Base-by-base conservation (phyloP, 352 stramenopile genomes). In the Phytophthora rubi region DNA sequence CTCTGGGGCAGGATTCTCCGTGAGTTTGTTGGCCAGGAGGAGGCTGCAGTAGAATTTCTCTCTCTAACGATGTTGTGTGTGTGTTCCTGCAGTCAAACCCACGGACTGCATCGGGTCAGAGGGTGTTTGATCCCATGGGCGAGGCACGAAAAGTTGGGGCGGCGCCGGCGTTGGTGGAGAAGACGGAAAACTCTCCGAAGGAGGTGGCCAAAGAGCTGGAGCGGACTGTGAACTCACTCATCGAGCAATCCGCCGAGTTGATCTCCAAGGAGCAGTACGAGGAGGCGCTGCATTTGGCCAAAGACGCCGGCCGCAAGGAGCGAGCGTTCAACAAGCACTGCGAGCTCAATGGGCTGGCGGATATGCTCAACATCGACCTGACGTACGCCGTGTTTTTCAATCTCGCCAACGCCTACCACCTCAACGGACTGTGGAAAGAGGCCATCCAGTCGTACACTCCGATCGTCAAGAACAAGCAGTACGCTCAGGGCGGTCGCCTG, bases 401-500 rank as follows among this genome's bases (percentile, higher is more conserved):
- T 59, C 74, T 99, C 15, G 97, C 97, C 6, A 91, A 96, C 60
- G 88, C 90, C 5, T 99, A 98, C 74, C 90, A 98, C 73, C 62
- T 94, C 28, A 98, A 98, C 75, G 91, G 91, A 13, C 92, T 99
- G 63, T 95, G 90, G 77, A 95, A 97, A 68, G 94, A 99, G 60
- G 97, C 97, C 0, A 89, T 99, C 35, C 90, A 98, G 74, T 94
- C 85, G 61, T 99, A 99, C 73, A 94, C 90, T 8, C 83, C 92
- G 4, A 97, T 99, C 45, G 91, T 98, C 55, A 99, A 98, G 77
- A 98, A 99, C 80, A 98, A 98, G 59, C 91, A 98, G 70, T 98
- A 98, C 77, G 76, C 88, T 6, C 91, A 98, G 71, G 88, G 83
- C 33, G 88, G 95, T 1, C 82, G 96, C 8, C 76, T 99, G 44